Evolutionary conservation across 2,329 filamentous ascomycete species (phyloP), one percentile per base, ranked within the genome.

Genomic region (Ceratocystis cacaofunesta): DNA sequence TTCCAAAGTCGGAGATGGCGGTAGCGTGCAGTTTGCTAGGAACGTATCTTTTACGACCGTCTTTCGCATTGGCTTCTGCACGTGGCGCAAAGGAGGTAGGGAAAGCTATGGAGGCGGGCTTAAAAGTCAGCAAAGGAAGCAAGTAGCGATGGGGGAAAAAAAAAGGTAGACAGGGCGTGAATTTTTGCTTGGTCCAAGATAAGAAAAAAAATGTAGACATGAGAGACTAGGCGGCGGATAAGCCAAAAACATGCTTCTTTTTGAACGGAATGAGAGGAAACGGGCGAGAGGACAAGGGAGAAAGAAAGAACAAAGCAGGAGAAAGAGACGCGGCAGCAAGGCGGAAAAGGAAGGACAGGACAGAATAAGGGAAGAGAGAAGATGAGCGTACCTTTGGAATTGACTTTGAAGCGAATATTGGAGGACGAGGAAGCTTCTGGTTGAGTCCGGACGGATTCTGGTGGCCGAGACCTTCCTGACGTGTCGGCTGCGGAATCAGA

Each of bases 11-110:
- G 30, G 76, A 75, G 68, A 81, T 78, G 22, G 80, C 79, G 69
- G 80, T 82, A 67, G 82, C 81, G 71, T 85, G 83, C 64, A 86
- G 75, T 71, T 85, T 85, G 72, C 79, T 83, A 3, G 84, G 83
- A 1, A 86, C 78, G 1, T 83, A 81, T 68, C 85, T 84, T 66
- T 80, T 64, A 46, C 64, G 64, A n/a, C 43, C 60, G 44, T 67
- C 66, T 36, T 67, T 67, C 10, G 57, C 48, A 63, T 61, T 61
- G 41, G 22, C 57, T 22, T 65, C 66, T 8, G 63, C 19, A 43
- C 62, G 57, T 55, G 58, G 57, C 46, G 57, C 52, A 63, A 62
- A 64, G 52, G 52, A 57, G n/a, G 55, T 25, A 50, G 62, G 48
- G 48, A 64, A 67, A 43, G 62, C 65, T 67, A n/a, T 25, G 8